Conservation (phyloP, 2,329 filamentous ascomycete species). For the Penicillium sp. region DNA sequence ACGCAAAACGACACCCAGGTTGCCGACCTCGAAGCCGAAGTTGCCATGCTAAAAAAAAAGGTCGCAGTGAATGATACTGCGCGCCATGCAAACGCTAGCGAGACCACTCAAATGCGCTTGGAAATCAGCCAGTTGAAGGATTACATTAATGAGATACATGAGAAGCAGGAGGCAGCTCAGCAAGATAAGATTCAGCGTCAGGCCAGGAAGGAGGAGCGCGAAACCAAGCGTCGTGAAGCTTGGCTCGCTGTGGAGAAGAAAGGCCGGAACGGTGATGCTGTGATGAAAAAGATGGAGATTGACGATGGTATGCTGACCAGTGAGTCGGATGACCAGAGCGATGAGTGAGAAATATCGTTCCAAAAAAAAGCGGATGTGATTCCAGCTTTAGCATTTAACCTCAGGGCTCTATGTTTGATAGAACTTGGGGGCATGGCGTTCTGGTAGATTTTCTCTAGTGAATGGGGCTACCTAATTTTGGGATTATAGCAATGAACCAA, state of each 20-base stretch:
- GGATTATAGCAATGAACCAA: neutral
- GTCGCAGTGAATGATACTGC: conserved; percentile 40
- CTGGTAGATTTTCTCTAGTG: neutral
- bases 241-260: conserved; percentile 52
- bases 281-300: conserved; percentile 44
- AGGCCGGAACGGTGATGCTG: conserved; percentile 46
- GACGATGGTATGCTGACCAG: conserved; percentile 41
- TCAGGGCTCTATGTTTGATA: neutral
- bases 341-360: conserved; percentile 29
- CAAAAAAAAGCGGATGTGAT: too few species aligned
- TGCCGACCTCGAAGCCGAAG: conserved; percentile 44
- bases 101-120: conserved; percentile 44
- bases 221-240: conserved; percentile 45
- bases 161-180: conserved; percentile 42
- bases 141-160: conserved; percentile 44
- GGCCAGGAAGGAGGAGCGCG: conserved; percentile 46
- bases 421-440: neutral
- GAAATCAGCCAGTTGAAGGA: conserved; percentile 42
- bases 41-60: conserved; percentile 45
- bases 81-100: conserved; percentile 40
- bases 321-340: conserved; percentile 42
- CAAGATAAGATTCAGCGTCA: conserved; percentile 39
- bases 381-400: conserved; percentile 4
- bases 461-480: neutral
- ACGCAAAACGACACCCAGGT: conserved; percentile 34